A percentile compares a stretch with the other conserved stretches of the same genome.
Conservation (phyloP, 2,329 filamentous ascomycete genomes). For the Aspergillus calidoustus region DNA sequence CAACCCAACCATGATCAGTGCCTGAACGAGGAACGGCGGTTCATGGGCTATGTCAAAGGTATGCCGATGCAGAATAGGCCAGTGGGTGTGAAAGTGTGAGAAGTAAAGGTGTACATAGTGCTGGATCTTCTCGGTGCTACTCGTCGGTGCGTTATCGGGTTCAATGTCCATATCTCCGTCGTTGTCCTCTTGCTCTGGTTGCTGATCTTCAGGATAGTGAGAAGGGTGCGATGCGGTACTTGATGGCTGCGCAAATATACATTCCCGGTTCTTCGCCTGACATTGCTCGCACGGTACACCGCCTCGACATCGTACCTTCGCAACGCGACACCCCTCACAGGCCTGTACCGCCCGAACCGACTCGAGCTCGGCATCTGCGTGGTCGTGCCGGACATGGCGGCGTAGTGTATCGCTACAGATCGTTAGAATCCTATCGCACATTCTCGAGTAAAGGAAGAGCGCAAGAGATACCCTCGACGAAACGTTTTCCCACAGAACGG, state of each 20-base stretch:
- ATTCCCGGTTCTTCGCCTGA: neutral
- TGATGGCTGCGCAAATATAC: neutral
- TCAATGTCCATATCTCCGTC: neutral
- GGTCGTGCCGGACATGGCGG: conserved; percentile 26
- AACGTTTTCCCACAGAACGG: conserved; percentile 23
- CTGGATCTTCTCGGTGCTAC: neutral
- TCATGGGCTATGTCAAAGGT: conserved; percentile 26
- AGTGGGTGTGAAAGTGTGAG: conserved; percentile 29
- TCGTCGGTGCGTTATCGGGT: neutral
- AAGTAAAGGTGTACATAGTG: conserved; percentile 29
- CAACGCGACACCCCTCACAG: conserved; percentile 20
- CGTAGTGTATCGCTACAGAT: conserved; percentile 22
- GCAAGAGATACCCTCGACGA: conserved; percentile 18
- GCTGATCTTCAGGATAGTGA: neutral
- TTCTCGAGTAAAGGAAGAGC: accelerated
- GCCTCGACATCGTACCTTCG: conserved; percentile 19
- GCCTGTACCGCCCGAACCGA: conserved; percentile 19
- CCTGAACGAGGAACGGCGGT: conserved; percentile 28
- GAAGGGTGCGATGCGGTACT: neutral
- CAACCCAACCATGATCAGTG: conserved; percentile 30
- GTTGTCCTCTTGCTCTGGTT: neutral
- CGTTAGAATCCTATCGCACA: neutral
- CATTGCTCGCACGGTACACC: conserved; percentile 16
- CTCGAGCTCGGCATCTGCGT: conserved; percentile 15
- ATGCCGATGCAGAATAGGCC: conserved; percentile 30